phyloP scores from a whole-genome alignment of 306 rosid genomes.

The Lathyrus sativus region DNA sequence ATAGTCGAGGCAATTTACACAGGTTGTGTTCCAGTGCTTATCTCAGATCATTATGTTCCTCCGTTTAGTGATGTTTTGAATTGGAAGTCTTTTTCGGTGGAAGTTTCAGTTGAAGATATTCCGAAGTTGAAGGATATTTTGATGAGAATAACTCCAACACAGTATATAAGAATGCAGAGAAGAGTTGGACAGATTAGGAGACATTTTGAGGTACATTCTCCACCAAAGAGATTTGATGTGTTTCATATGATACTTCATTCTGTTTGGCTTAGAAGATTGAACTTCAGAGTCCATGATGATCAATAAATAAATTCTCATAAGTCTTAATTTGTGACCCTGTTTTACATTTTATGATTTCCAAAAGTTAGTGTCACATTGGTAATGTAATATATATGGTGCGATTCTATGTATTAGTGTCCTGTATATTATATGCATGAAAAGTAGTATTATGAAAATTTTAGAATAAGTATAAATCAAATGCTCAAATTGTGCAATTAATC shows the following conservation, averaged over 20 bases:
- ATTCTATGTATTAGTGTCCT: not conserved
- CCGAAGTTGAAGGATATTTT: slow-evolving; percentile 75
- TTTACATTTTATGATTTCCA: not conserved
- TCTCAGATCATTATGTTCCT: slow-evolving; percentile 82
- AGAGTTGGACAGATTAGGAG: slow-evolving; percentile 64
- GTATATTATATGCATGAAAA: slow-evolving; percentile 10
- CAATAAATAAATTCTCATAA: not conserved
- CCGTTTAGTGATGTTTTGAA: slow-evolving; percentile 81
- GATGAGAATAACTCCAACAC: slow-evolving; percentile 50
- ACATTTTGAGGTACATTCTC: slow-evolving; percentile 77
- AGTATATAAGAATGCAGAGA: slow-evolving; percentile 73
- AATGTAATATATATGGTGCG: not conserved
- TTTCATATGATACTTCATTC: slow-evolving; percentile 96
- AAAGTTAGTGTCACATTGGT: not conserved
- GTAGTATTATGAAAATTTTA: not conserved
- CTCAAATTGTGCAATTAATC: not conserved
- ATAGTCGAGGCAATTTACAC: slow-evolving; percentile 91
- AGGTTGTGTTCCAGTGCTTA: slow-evolving; percentile 81
- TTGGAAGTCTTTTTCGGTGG: slow-evolving; percentile 79
- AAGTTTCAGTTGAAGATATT: slow-evolving; percentile 61
- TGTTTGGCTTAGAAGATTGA: slow-evolving; percentile 85
- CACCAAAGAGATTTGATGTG: slow-evolving; percentile 73
- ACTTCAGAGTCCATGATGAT: slow-evolving; percentile 53
- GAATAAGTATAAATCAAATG: not conserved
- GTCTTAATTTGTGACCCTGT: not conserved